Base-by-base conservation (phyloP, 768 basidiomycete species). In the Cystobasidium onofrii region DNA sequence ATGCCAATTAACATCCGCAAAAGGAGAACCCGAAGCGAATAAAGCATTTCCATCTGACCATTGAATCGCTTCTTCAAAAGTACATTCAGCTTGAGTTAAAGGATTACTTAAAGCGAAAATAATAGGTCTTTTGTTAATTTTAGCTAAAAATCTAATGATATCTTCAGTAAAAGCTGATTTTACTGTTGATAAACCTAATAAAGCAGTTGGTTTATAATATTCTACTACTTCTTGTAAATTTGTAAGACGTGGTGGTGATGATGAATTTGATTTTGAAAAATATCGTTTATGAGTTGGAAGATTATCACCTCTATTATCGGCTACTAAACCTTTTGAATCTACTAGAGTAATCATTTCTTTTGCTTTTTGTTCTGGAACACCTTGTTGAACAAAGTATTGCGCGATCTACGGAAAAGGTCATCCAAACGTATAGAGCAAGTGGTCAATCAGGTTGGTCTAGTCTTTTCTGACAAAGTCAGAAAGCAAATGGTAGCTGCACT, bases 81-180 rank as follows among this genome's bases (percentile, higher is more conserved):
- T 87, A 80, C 89, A 90, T 79, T 92, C 91, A 7, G 88, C 78
- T 64, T 77, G 75, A 0, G 64, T 60, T 31, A 77, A 65, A 9
- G 93, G 93, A 83, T 95, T 96, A 27, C 90, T 91, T 12, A 95
- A 86, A 36, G 93, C 90, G 85, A 95, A 95, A 80, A 95, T 86
- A 83, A 95, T 92, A 27, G 93, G 93, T 20, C 87, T 86, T 2
- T 86, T 83, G 81, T 93, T 95, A 78, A 89, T 84, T 33, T 85
- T 84, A 20, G 88, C 86, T 92, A 96, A 92, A 0, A 85, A 82
- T 75, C 86, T 83, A 62, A 95, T 86, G 64, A 90, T 88, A 18
- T 85, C 84, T 50, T 87, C 83, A 62, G 83, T 86, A 83, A 95
- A 96, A 0, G 91, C 89, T 36, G 87, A 88, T 73, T 86, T 85